Evolutionary conservation across 169 alveolate species (phyloP).

Genomic region (Cryptosporidium sp.): DNA sequence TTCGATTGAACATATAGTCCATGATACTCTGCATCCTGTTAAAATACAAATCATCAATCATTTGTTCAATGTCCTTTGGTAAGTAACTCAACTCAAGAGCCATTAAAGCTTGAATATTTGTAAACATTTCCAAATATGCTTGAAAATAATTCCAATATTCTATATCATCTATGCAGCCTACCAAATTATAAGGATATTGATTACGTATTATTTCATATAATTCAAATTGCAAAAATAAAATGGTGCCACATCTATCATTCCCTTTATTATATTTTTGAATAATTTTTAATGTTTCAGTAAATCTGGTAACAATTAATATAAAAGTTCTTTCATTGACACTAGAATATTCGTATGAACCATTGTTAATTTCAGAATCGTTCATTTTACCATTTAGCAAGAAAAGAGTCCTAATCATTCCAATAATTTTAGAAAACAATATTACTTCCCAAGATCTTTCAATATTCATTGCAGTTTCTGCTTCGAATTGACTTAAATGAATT

Average conservation of each 20-base stretch:
- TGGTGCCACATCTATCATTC: background rate
- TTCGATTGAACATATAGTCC: slow-evolving; percentile 42
- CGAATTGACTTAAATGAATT: slow-evolving; percentile 10
- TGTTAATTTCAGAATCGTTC: background rate
- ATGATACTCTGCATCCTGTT: background rate
- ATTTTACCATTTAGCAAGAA: background rate
- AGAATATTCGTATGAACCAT: background rate
- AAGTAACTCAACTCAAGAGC: background rate
- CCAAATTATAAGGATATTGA: slow-evolving; percentile 46
- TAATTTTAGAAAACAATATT: slow-evolving; percentile 25
- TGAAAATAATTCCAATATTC: slow-evolving; percentile 57
- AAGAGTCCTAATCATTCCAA: slow-evolving; percentile 41
- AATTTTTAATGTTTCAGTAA: slow-evolving; percentile 19
- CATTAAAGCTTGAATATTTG: background rate
- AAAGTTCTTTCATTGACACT: background rate
- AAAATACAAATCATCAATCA: slow-evolving; percentile 3
- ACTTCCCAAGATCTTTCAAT: slow-evolving; percentile 26
- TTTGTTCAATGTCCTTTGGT: background rate
- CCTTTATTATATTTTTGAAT: slow-evolving; percentile 8
- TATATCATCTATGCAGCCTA: background rate
- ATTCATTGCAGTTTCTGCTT: slow-evolving; percentile 1
- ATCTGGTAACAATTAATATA: background rate
- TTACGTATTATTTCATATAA: slow-evolving; percentile 17
- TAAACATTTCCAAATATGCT: slow-evolving; percentile 9
- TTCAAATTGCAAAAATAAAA: slow-evolving; percentile 50